Evolutionary conservation across 768 basidiomycete genomes (phyloP), one percentile per base, ranked within the genome.

Genomic region (Lentinus tigrinus): DNA sequence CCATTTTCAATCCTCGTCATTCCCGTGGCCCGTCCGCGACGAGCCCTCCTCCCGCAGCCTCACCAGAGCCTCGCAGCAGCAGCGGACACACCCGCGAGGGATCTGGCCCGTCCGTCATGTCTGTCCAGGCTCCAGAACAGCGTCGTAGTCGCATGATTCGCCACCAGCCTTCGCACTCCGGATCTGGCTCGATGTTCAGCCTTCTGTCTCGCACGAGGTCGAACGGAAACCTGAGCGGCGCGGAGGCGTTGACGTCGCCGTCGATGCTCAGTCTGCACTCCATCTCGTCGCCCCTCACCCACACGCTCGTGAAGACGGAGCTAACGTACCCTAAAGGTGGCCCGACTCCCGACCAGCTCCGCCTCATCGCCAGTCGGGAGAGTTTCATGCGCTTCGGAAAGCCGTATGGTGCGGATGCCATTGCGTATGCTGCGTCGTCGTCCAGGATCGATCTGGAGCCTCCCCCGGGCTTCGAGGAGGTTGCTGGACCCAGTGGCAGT

Each of bases 381-480:
- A 77, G 78, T 3, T 77, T 92, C 57, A 82, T 80, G 37, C 77
- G 81, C 57, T 93, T 91, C 64, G 89, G 88, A 1, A 74, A 88
- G 54, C 91, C 91, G 21, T 93, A 89, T 64, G 90, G 91, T 0
- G 72, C 81, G 11, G 90, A 87, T 65, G 91, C 89, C 3, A 76
- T 88, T 27, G 85, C 85, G 31, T 89, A 77, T 65, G 83, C 81
- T 8, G 77, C 80, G 31, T 81, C 81, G 14, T 63, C 77, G 23
- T 83, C 80, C 39, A 73, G 77, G 47, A 65, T 81, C 64, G 71
- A 73, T 51, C 46, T 72, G 17, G 56, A 55, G 46, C 82, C 81
- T 1, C 85, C 78, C 9, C 69, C 69, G 7, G 69, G 57, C 26
- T 70, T 70, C 39, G 69, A 70, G 44, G 69, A 70, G 43, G 60